A percentile compares a stretch with the other conserved stretches of the same genome.
Conservation (phyloP, 306 rosid species). For the Gillenia trifoliata region DNA sequence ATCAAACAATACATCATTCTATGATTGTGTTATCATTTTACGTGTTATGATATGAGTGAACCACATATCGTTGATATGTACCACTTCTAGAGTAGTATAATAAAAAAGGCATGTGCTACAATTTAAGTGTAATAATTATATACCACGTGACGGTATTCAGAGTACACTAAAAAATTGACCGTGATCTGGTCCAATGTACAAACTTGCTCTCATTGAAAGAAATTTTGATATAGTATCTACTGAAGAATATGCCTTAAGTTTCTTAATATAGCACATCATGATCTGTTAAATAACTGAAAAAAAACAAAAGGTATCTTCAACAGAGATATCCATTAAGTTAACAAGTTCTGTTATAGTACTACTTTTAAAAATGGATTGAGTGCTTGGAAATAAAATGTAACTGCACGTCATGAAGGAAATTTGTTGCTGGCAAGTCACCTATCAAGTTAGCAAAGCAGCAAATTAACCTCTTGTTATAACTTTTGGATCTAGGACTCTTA, state of each 20-base stretch:
- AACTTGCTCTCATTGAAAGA: not conserved
- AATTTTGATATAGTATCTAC: not conserved
- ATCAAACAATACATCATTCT: too few species aligned
- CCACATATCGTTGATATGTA: too few species aligned
- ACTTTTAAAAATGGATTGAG: not conserved
- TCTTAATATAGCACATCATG: not conserved
- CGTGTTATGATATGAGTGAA: too few species aligned
- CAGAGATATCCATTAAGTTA: not conserved
- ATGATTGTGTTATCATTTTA: too few species aligned
- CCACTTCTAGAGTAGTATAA: too few species aligned
- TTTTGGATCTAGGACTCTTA: not conserved
- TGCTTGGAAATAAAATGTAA: not conserved
- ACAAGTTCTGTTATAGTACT: not conserved
- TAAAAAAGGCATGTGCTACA: too few species aligned
- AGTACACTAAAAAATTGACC: too few species aligned
- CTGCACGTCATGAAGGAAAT: not conserved
- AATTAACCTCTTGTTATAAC: not conserved
- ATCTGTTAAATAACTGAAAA: not conserved
- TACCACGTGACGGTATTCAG: too few species aligned
- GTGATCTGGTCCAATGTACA: not conserved
- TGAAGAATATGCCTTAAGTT: not conserved
- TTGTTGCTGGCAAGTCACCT: not conserved
- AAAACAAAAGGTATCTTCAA: not conserved
- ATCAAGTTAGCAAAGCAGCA: not conserved
- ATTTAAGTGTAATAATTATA: too few species aligned